phyloP scores from a whole-genome alignment of 768 basidiomycete genomes.

The Suillus subluteus region DNA sequence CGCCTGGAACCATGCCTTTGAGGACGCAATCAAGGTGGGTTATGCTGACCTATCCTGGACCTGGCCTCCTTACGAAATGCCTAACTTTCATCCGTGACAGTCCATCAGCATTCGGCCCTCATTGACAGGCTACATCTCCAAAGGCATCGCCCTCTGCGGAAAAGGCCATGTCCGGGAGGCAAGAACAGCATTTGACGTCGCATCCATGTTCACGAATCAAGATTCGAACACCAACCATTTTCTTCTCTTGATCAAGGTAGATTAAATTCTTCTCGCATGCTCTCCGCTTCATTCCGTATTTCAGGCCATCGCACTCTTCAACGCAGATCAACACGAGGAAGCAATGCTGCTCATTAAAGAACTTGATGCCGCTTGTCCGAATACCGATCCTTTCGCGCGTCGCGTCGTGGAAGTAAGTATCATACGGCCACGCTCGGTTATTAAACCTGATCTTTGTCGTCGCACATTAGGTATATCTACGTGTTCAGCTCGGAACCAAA shows the following conservation, averaged over 20 bases:
- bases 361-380: neutral
- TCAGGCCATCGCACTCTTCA: neutral
- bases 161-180: neutral
- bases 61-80: too few relatives aligned
- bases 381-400: neutral
- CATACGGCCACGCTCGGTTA: neutral
- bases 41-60: too few relatives aligned
- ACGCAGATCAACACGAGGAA: neutral
- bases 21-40: neutral
- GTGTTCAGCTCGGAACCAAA: neutral
- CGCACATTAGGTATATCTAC: neutral
- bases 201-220: neutral
- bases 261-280: accelerated
- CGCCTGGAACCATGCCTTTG: neutral
- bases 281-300: neutral
- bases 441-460: neutral
- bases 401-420: neutral
- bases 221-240: neutral
- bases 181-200: neutral
- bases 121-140: neutral
- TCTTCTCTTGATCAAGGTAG: neutral
- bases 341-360: neutral
- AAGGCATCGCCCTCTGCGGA: neutral
- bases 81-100: neutral
- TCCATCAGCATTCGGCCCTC: neutral